Percentiles rank a stretch among this genome's conserved stretches.
phyloP scores from a whole-genome alignment of 2,329 filamentous ascomycete species.

The Penicillium sp. region DNA sequence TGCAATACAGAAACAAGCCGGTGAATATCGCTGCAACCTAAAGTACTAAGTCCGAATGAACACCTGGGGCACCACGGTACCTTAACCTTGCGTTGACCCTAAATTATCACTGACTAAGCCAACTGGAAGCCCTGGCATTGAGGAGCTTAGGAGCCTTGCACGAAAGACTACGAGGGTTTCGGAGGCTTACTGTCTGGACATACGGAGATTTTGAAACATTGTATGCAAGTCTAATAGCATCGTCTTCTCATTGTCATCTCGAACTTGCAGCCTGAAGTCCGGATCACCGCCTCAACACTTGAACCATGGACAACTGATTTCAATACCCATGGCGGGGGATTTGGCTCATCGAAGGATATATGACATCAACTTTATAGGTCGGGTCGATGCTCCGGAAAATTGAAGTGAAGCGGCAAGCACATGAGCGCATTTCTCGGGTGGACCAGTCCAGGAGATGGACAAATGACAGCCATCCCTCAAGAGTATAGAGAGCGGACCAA shows the following conservation, averaged over 20 bases:
- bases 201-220: background rate
- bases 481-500: background rate
- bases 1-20: background rate
- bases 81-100: background rate
- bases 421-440: background rate
- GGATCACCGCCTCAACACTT: background rate
- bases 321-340: background rate
- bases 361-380: conserved; percentile 8
- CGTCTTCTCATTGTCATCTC: background rate
- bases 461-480: background rate
- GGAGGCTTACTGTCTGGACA: background rate
- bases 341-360: background rate
- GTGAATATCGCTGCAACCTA: conserved; percentile 6
- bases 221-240: background rate
- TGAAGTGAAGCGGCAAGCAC: background rate
- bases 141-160: background rate
- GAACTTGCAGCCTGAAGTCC: background rate
- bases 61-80: background rate
- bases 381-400: conserved; percentile 6
- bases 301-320: background rate
- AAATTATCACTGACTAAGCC: conserved; percentile 1
- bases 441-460: background rate
- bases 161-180: background rate
- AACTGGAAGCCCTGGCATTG: background rate
- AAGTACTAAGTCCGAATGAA: background rate